These are phyloP conservation scores for Pseudogymnoascus destructans DNA, from an alignment of 2,329 filamentous ascomycete species.

Conservation along the genomic window DNA sequence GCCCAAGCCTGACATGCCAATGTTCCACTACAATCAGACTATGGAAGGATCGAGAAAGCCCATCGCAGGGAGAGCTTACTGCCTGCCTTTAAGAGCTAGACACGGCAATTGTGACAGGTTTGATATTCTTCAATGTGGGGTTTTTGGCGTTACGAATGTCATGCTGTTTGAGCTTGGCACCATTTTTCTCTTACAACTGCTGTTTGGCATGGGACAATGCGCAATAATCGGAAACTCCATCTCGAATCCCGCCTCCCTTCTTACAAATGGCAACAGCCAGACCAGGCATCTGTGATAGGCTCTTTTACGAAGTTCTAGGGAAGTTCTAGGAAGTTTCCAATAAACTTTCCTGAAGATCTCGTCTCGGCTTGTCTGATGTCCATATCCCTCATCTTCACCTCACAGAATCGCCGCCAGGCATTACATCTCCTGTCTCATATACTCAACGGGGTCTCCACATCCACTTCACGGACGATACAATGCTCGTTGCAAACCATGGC, in stretches of 20 bases:
- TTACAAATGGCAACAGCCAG: neutral
- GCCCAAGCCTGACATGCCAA: constrained; percentile 2
- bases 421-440: constrained; percentile 4
- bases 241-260: neutral
- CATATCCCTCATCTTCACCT: neutral
- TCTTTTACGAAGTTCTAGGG: neutral
- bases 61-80: neutral
- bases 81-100: neutral
- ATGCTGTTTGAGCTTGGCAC: neutral
- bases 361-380: neutral
- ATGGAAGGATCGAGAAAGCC: neutral
- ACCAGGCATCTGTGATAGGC: neutral
- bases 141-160: neutral
- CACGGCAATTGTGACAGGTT: neutral
- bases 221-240: constrained; percentile 2
- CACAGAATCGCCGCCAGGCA: neutral
- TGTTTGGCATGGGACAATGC: neutral
- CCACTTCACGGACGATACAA: neutral
- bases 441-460: neutral
- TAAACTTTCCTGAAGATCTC: neutral
- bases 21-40: neutral
- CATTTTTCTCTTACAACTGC: neutral
- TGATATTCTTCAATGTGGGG: neutral
- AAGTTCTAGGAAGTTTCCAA: neutral
- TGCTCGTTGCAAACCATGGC: constrained; percentile 1